Percentiles rank a stretch among this genome's conserved stretches.
phyloP scores from a whole-genome alignment of 176 grass and related monocot genomes.

The Bromus sterilis region DNA sequence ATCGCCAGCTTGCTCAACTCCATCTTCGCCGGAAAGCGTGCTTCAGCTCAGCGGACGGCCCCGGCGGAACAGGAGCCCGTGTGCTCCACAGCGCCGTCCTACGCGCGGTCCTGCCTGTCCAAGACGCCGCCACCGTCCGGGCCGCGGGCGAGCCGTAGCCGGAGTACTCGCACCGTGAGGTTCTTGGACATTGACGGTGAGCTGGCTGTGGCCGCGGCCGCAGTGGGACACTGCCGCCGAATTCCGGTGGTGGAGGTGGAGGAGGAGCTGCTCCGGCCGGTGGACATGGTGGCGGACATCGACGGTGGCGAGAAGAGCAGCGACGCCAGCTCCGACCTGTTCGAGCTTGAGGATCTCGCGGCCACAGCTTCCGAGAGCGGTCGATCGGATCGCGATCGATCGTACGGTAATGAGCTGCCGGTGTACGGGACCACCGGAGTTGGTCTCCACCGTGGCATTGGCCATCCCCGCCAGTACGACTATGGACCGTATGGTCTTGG shows the following conservation, averaged over 20 bases:
- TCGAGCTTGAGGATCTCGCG: slow-evolving; percentile 70
- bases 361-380: slow-evolving; percentile 1
- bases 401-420: slow-evolving; percentile 60
- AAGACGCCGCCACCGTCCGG: slow-evolving; percentile 31
- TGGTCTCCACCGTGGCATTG: slow-evolving; percentile 9
- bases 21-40: slow-evolving; percentile 49
- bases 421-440: slow-evolving; percentile 71
- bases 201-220: slow-evolving; percentile 20
- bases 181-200: slow-evolving; percentile 40
- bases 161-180: slow-evolving; percentile 29
- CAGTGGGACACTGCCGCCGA: neutral
- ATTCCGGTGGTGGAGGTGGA: slow-evolving; percentile 44
- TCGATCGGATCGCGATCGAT: neutral
- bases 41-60: neutral
- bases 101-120: slow-evolving; percentile 53
- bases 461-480: slow-evolving; percentile 4
- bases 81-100: slow-evolving; percentile 57
- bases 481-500: neutral
- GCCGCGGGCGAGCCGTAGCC: slow-evolving; percentile 13
- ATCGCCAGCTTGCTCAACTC: slow-evolving; percentile 65
- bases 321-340: slow-evolving; percentile 85
- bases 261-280: slow-evolving; percentile 29
- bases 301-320: slow-evolving; percentile 51
- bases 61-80: slow-evolving; percentile 23
- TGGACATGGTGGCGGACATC: slow-evolving; percentile 10